Percentiles rank a stretch among this genome's conserved stretches.
These are phyloP conservation scores for Colletotrichum sp. DNA, from an alignment of 2,329 filamentous ascomycete species.

Conservation along the genomic window DNA sequence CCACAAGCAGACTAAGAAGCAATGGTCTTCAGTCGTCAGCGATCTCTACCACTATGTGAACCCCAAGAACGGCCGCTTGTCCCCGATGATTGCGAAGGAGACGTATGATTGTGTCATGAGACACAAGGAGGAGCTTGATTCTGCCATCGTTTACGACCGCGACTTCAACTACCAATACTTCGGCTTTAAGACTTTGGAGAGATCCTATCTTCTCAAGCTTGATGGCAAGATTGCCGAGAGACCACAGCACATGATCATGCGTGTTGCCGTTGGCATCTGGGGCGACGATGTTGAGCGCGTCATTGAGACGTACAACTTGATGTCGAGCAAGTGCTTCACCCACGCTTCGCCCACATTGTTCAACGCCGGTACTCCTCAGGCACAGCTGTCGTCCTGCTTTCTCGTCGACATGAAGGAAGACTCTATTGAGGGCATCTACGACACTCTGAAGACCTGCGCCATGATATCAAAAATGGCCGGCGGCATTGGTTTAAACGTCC, in stretches of 20 bases:
- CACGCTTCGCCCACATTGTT: conserved; percentile 98
- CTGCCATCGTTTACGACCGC: conserved; percentile 97
- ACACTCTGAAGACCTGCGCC: conserved; percentile 98
- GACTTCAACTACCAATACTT: conserved; percentile 99
- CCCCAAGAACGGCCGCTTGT: conserved; percentile 81
- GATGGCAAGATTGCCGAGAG: conserved; percentile 96
- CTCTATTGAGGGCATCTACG: conserved; percentile 99
- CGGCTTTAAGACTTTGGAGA: conserved; percentile 98
- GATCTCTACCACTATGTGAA: conserved; percentile 97
- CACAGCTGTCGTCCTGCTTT: conserved; percentile 97
- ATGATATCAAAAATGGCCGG: conserved; percentile 99
- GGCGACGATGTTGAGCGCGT: conserved; percentile 93
- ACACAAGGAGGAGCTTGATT: conserved; percentile 96
- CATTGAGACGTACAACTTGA: conserved; percentile 97
- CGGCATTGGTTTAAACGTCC: conserved; percentile 95
- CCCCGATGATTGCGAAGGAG: conserved; percentile 93
- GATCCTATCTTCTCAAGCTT: conserved; percentile 95
- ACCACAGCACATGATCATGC: conserved; percentile 99
- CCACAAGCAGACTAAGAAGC: conserved; percentile 99
- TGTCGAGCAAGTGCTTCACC: conserved; percentile 99
- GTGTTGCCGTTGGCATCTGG: conserved; percentile 96
- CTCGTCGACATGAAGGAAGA: conserved; percentile 99
- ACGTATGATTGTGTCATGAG: conserved; percentile 95
- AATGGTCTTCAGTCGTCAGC: conserved; percentile 93
- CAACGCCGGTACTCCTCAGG: conserved; percentile 94